These are phyloP conservation scores for Phascolomyces articulosus DNA, from an alignment of 371 early-diverging fungal genomes.

Conservation along the genomic window DNA sequence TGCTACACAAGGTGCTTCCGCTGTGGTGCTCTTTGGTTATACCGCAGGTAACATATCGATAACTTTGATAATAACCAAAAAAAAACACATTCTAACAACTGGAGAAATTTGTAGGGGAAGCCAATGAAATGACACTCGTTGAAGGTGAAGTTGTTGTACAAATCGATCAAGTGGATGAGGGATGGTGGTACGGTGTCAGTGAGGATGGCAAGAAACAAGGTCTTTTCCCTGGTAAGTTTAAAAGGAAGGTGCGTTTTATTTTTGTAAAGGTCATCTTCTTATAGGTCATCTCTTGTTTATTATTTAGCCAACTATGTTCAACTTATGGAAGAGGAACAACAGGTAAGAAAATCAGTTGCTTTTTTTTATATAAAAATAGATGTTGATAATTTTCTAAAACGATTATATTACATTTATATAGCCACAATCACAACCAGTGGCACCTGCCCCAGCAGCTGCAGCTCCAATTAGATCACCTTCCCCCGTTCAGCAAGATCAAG, in stretches of 20 bases:
- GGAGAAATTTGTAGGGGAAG: constrained; percentile 49
- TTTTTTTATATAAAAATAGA: neutral
- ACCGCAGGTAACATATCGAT: constrained; percentile 43
- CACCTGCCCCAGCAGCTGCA: constrained; percentile 18
- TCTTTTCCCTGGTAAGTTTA: constrained; percentile 75
- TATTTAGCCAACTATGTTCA: constrained; percentile 75
- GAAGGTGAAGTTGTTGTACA: constrained; percentile 82
- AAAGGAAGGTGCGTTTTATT: neutral
- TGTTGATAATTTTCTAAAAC: neutral
- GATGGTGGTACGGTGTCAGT: constrained; percentile 91
- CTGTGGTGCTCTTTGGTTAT: constrained; percentile 77
- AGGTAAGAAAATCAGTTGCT: constrained; percentile 15
- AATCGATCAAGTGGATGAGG: constrained; percentile 78
- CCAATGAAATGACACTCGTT: constrained; percentile 82
- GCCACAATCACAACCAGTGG: neutral
- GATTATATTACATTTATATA: neutral
- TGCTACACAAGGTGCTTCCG: constrained; percentile 33
- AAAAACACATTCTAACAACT: neutral
- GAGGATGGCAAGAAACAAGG: constrained; percentile 81
- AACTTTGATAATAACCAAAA: neutral
- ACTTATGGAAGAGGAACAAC: constrained; percentile 51
- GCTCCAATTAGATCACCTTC: constrained; percentile 9
- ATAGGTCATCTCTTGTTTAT: no score
- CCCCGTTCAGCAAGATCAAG: constrained; percentile 22
- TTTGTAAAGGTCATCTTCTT: no score